Base-by-base conservation (phyloP, 495 filamentous ascomycete genomes). In the Penicillium simplicissimum region DNA sequence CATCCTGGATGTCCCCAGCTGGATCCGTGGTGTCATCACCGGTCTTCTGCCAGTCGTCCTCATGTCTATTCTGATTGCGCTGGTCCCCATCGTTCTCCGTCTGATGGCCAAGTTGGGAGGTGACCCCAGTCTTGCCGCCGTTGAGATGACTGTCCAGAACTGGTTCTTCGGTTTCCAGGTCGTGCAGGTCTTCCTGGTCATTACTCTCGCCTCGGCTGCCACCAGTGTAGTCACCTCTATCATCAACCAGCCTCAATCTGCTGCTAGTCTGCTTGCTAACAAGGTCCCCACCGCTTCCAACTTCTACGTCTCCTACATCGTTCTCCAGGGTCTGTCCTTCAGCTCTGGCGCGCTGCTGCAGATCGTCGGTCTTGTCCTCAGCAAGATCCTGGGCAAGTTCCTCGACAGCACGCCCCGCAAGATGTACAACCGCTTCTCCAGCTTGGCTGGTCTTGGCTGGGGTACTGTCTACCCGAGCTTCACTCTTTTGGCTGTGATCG, bases 101-200 rank as follows among this genome's bases (percentile, higher is more conserved):
- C 87, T 79, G 77, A 86, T 85, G 87, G 91, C 93, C 28, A 93
- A 85, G 69, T 72, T 92, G 52, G 83, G 88, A 36, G 95, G 95
- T 48, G 90, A 86, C 53, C 91, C 92, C 13, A 92, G 89, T 11
- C 65, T 84, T 4, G 88, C 92, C 8, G 83, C 85, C 13, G 85
- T 98, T 34, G 95, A 98, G 76, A 79, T 97, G 37, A 89, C 88
- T 48, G 89, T 88, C 1, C 95, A 98, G 71, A 96, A 96, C 69
- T 90, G 83, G 52, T 98, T 96, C 81, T 98, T 98, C 69, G 84
- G 82, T 17, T 98, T 98, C 84, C 93, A 97, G 73, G 89, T 98
- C 43, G 82, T 98, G 33, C 94, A 98, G 74, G 90, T 96, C 17
- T 98, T 98, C 81, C 79, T 98, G 53, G 85, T 98, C 33, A 82